Base-by-base conservation (phyloP, 345 rosid species). In the Citrus mangshanensis region DNA sequence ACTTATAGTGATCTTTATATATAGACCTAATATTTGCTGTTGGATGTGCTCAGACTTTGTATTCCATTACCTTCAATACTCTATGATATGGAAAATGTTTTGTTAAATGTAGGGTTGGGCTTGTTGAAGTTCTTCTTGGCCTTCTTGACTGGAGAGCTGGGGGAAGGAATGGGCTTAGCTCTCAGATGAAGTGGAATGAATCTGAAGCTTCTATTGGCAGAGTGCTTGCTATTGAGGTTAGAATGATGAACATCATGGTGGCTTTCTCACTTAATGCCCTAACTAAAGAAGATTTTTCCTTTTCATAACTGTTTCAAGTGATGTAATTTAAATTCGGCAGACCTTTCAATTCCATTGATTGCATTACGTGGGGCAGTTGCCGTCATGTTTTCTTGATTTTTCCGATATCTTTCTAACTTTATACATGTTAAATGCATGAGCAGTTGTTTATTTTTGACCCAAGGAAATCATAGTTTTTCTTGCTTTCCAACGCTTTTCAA, bases 111-210 rank as follows among this genome's bases (percentile, higher is more conserved):
- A 96, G 99, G 91, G 99, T 89, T 71, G 99, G 98, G 70, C 97
- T 96, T 73, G 91, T 94, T 63, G 98, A 94, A 70, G 93, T 96
- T 69, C 98, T 96, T 79, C 97, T 96, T 68, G 99, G 98, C 69
- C 89, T 96, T 79, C 98, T 96, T 85, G 99, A 96, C 82, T 94
- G 99, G 99, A 91, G 98, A 77, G 87, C 95, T 35, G 98, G 97
- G 3, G 98, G 99, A 66, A 91, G 93, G 77, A 89, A 88, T 80
- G 98, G 98, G 42, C 91, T 94, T 25, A 89, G 93, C 81, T 82
- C 95, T 71, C 97, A 94, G 72, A 91, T 96, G 99, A 96, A 94
- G 86, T 96, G 98, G 99, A 96, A 93, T 86, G 98, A 94, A 87
- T 90, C 97, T 2, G 99, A 96, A 87, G 99, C 98, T 84, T 90